Evolutionary conservation across 257 asterid species (phyloP).

Genomic region (Solanum sejunctum): DNA sequence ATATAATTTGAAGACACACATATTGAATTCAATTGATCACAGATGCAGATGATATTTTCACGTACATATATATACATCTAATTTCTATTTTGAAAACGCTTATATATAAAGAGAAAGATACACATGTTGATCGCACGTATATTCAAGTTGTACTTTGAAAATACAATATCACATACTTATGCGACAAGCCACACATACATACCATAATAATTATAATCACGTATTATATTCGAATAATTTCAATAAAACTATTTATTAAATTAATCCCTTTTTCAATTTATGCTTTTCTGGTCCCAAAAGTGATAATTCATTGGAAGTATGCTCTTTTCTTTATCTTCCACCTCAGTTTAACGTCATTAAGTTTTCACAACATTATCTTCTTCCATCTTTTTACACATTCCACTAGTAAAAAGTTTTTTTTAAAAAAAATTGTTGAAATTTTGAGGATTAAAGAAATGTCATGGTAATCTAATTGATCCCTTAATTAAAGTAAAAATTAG

Average conservation of each 20-base stretch:
- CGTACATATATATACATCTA: neutral
- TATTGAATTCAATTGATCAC: neutral
- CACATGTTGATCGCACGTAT: neutral
- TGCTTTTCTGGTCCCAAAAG: neutral
- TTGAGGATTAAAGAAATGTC: neutral
- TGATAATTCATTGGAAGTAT: neutral
- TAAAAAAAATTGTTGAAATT: neutral
- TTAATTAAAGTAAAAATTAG: neutral
- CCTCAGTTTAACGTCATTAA: neutral
- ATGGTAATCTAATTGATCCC: neutral
- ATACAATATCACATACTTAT: neutral
- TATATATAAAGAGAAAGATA: too few species aligned
- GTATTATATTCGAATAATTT: fast-evolving
- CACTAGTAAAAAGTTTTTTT: neutral
- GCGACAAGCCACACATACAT: neutral
- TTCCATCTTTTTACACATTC: neutral
- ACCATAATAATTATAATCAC: neutral
- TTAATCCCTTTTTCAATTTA: neutral
- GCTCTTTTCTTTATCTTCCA: neutral
- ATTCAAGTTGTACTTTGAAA: neutral
- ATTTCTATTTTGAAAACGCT: too few species aligned
- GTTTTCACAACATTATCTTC: neutral
- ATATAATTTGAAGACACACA: neutral
- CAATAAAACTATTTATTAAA: neutral
- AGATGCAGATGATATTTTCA: neutral